A percentile compares a stretch with the other conserved stretches of the same genome.
phyloP scores from a whole-genome alignment of 208 protist genomes.

The Plasmodiophora brassicae region DNA sequence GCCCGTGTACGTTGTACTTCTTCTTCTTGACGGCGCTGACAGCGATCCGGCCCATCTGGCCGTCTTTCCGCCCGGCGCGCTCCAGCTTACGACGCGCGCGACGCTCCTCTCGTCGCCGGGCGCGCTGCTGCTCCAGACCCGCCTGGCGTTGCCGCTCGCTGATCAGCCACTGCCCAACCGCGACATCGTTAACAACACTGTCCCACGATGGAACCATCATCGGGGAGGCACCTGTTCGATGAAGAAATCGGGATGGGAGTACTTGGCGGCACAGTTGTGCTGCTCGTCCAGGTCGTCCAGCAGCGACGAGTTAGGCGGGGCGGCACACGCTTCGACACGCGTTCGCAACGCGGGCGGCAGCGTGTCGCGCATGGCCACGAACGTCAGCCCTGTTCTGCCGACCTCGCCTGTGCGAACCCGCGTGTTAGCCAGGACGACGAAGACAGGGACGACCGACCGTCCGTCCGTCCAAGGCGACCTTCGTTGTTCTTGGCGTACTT shows the following conservation, averaged over 20 bases:
- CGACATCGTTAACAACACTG: not conserved
- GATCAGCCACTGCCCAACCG: not conserved
- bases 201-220: not conserved
- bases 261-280: not conserved
- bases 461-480: too few species aligned
- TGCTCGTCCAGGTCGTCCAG: not conserved
- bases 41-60: not conserved
- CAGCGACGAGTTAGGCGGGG: not conserved
- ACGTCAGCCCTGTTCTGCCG: too few species aligned
- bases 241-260: conserved; percentile 26
- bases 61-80: not conserved
- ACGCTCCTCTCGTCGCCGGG: not conserved
- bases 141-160: conserved; percentile 9
- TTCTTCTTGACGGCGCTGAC: conserved; percentile 27
- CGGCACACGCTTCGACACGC: not conserved
- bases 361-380: not conserved
- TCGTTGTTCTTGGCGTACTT: not conserved
- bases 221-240: conserved; percentile 2
- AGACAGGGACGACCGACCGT: too few species aligned
- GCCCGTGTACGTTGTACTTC: conserved; percentile 8
- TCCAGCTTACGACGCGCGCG: not conserved
- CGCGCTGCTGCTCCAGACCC: not conserved
- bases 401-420: too few species aligned
- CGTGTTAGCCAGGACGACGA: too few species aligned
- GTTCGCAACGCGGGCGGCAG: not conserved